Percentiles rank a stretch among this genome's conserved stretches.
These are phyloP conservation scores for Styphnolobium japonicum DNA, from an alignment of 306 rosid genomes.

Conservation along the genomic window DNA sequence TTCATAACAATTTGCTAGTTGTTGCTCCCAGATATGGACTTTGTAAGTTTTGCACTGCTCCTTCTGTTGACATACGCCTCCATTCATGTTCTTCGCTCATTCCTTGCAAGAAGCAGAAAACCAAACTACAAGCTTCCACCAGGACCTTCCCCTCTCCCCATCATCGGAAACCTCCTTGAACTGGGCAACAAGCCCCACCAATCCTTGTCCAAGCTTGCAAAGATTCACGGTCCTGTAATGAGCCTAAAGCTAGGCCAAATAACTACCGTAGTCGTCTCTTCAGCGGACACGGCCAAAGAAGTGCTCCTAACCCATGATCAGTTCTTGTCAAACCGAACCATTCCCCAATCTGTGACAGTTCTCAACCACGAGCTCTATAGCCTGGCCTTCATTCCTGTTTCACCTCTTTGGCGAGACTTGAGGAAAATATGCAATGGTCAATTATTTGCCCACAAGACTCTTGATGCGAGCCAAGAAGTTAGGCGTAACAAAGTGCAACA, in stretches of 20 bases:
- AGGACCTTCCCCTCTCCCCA: too few relatives aligned
- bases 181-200: background rate
- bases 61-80: background rate
- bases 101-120: background rate
- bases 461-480: background rate
- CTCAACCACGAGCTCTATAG: too few relatives aligned
- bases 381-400: too few relatives aligned
- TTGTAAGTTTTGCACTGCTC: background rate
- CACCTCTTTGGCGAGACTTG: background rate
- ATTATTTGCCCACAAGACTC: background rate
- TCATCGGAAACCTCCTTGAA: background rate
- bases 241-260: background rate
- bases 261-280: background rate
- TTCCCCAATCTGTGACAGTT: too few relatives aligned
- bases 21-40: background rate
- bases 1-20: too few relatives aligned
- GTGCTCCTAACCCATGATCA: background rate
- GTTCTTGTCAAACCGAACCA: background rate
- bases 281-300: background rate
- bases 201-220: background rate
- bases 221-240: background rate
- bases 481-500: background rate
- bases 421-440: conserved; percentile 1
- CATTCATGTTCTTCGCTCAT: background rate
- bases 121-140: too few relatives aligned